Conservation (phyloP, 2,329 filamentous ascomycete species). For the Diaporthe batatas region DNA sequence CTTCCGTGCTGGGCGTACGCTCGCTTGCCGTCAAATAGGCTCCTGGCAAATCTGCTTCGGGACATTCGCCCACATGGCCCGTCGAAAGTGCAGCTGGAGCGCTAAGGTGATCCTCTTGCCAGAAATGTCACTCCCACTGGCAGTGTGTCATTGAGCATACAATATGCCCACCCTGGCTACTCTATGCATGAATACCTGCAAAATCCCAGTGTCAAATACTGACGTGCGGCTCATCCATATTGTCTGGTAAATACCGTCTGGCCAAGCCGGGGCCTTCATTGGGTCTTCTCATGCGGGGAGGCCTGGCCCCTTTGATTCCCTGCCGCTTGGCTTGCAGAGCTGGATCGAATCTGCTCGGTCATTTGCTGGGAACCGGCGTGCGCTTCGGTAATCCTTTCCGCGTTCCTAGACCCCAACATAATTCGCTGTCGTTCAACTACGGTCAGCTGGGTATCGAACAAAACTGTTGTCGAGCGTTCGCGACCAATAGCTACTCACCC, state of each 20-base stretch:
- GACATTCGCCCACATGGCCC: not conserved
- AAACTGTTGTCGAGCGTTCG: not conserved
- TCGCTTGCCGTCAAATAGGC: not conserved
- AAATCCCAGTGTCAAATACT: not conserved
- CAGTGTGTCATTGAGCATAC: conserved; percentile 9
- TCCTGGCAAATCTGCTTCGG: not conserved
- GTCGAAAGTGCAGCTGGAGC: not conserved
- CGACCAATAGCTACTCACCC: not conserved
- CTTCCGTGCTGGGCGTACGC: not conserved
- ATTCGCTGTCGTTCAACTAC: not conserved
- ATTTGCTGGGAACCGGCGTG: not conserved
- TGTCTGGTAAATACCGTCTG: not conserved
- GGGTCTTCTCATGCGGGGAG: conserved; percentile 8
- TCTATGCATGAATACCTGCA: not conserved
- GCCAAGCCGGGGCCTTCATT: not conserved
- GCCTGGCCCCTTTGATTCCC: conserved; percentile 7
- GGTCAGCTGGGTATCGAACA: not conserved
- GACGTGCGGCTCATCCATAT: conserved; percentile 11
- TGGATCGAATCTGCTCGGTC: conserved; percentile 11
- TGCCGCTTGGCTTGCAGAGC: conserved; percentile 21
- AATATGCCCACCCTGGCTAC: not conserved
- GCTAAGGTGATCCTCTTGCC: conserved; percentile 2
- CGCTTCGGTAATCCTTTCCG: conserved; percentile 15
- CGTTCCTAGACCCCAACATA: not conserved
- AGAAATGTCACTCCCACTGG: not conserved